Evolutionary conservation across 257 asterid species (phyloP), one percentile per base, ranked within the genome.

Genomic region (Fraxinus pennsylvanica): DNA sequence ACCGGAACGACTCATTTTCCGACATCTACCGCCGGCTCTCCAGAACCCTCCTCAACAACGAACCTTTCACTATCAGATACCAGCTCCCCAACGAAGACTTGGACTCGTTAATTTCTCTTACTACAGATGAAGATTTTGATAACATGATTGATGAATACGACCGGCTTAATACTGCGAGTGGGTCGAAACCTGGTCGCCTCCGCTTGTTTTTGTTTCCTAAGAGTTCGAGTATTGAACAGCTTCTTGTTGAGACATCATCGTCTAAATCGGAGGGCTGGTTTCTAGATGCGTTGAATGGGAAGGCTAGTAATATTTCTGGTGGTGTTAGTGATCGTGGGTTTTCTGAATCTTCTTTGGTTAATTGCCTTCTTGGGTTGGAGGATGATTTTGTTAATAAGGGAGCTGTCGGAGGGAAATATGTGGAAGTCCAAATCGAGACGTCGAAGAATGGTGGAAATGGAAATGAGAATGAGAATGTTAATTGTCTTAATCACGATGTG

Each of bases 101-200:
- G 22, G 99, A 96, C 83, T 93, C 98, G 8, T 80, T 96, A 17
- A 90, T 96, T 78, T 89, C 99, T 6, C 89, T 96, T 25, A 47
- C 97, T 0, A 80, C 97, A 0, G 97, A 93, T 17, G 99, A 96
- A 69, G 99, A 96, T 85, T 87, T 96, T 3, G 97, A 96, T 35
- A 96, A 93, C 81, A 91, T 93, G 99, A 80, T 93, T 43, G 99
- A 96, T 3, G 99, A 96, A 68, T 90, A 90, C 80, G 99, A 96
- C 82, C 97, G 98, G 39, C 86, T 92, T 27, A 79, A 47, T 57
- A 77, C 22, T 30, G 15, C 74, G 78, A 69, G 52, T 45, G 74
- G 70, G 22, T 2, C 52, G 9, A 91, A 86, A 72, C 43, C 81
- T 6, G 86, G 91, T 12, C 94, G 98, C 6, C 88, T 96, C 25